Percentiles rank a stretch among this genome's conserved stretches.
These are phyloP conservation scores for Fabrea salina DNA, from an alignment of 169 alveolate species.

Conservation along the genomic window DNA sequence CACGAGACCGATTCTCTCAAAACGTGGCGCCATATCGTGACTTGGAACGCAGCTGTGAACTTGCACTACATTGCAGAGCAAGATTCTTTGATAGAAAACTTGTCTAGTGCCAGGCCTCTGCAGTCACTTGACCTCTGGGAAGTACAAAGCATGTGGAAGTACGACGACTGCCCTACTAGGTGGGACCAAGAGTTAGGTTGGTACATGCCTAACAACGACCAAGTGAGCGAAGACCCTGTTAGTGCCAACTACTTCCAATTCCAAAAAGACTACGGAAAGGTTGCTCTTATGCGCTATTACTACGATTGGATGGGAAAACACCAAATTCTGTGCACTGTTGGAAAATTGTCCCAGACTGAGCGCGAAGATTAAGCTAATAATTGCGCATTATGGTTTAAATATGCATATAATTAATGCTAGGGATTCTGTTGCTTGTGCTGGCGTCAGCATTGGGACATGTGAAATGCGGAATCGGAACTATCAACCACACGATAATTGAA, in stretches of 20 bases:
- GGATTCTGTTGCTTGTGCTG: too few relatives aligned
- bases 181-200: conserved; percentile 36
- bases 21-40: background rate
- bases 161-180: conserved; percentile 1
- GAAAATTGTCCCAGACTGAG: conserved; percentile 21
- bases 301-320: conserved; percentile 35
- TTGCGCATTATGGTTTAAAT: too few relatives aligned
- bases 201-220: conserved; percentile 20
- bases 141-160: background rate
- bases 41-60: conserved; percentile 18
- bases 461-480: too few relatives aligned
- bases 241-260: conserved; percentile 26
- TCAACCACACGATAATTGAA: too few relatives aligned
- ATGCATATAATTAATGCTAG: too few relatives aligned
- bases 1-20: conserved; percentile 25
- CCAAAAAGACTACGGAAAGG: conserved; percentile 28
- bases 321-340: conserved; percentile 30
- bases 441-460: too few relatives aligned
- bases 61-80: conserved; percentile 18
- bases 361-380: conserved; percentile 16
- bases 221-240: background rate
- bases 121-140: conserved; percentile 2
- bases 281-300: conserved; percentile 24
- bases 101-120: conserved; percentile 27
- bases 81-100: conserved; percentile 25